Evolutionary conservation across 1,284 basidiomycete species (phyloP), one percentile per base, ranked within the genome.

Genomic region (Pascua guehoae): DNA sequence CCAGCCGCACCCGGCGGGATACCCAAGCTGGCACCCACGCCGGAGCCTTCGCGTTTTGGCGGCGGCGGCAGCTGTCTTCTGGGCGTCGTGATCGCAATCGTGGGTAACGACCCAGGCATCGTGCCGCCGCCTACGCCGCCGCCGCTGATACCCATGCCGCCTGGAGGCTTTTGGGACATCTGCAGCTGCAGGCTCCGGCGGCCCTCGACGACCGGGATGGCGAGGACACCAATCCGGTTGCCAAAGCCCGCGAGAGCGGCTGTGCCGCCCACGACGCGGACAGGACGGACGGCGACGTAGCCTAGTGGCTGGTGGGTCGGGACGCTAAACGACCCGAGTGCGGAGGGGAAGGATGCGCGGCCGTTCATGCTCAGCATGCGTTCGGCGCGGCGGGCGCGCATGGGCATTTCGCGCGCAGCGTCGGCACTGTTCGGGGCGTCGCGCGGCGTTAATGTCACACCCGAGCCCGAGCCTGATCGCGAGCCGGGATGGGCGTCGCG

Each of bases 191-290:
- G 24, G 24, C 24, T 32, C 4, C 24, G 40, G 40, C 40, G 40
- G n/a, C 40, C 12, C 40, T 41, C 24, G 40, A 15, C 40, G 15
- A 24, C 37, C 14, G 52, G 52, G 58, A 73, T 76, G 66, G 70
- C 74, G 47, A 74, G 49, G 5, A 71, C 56, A 1, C 73, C 73
- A 42, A 75, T 53, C 16, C 67, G 61, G 62, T 75, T 73, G 2
- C 72, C 73, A 49, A 75, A 72, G 7, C 68, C 73, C 4, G 64
- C 70, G 4, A 74, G 56, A 15, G 67, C 36, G 3, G 60, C 58
- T 5, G 24, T 32, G 24, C 57, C 48, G 12, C 41, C 50, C 10
- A 62, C 52, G 5, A 49, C 47, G 14, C 57, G 36, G 47, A 70
- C 45, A 4, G 69, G 67, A 12, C 66, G 53, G 7, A 75, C 60